Evolutionary conservation across 1,139 yeast species (phyloP), one percentile per base, ranked within the genome.

Genomic region (Sugiyamaella sp.): DNA sequence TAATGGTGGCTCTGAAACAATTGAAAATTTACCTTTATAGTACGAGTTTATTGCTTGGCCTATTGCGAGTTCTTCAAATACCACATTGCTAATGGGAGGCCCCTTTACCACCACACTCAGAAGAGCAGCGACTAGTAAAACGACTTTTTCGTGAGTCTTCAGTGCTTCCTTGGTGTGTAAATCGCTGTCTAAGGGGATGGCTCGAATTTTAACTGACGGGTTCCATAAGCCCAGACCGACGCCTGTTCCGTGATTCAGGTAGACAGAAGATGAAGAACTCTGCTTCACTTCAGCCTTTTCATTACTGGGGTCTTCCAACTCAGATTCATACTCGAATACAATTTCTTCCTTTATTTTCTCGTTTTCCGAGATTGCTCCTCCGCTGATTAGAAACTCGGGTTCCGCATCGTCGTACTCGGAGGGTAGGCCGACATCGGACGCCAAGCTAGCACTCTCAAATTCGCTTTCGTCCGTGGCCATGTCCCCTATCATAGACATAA

Each of bases 1-100:
- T 41, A 85, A 70, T 1, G 91, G 90, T 0, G 91, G 90, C 53
- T 84, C 81, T 1, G 77, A 74, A 59, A 81, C 86, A 16, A 83
- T 65, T 63, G 81, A 84, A 60, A 80, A 82, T 46, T 72, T 71
- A 2, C 86, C 85, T 4, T 67, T 66, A 52, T 73, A 66, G 68
- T 85, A 86, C 27, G 74, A 71, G 55, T 78, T 76, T 56, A 86
- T 77, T 63, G 78, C 76, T 2, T 77, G 76, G 1, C 86, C 82
- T 38, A 79, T 75, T 57, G 78, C 80, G 5, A 75, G 74, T 64
- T 85, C 90, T 63, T 82, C 86, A 61, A 78, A 80, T 4, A 84
- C 80, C 17, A 81, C 80, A 16, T 53, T 52, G 14, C 22, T 33
- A 6, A 35, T 21, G 1, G 41, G 33, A 22, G 24, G 22, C 22